Evolutionary conservation across 352 stramenopile genomes (phyloP), one percentile per base, ranked within the genome.

Genomic region (Phytopythium ostracodes): DNA sequence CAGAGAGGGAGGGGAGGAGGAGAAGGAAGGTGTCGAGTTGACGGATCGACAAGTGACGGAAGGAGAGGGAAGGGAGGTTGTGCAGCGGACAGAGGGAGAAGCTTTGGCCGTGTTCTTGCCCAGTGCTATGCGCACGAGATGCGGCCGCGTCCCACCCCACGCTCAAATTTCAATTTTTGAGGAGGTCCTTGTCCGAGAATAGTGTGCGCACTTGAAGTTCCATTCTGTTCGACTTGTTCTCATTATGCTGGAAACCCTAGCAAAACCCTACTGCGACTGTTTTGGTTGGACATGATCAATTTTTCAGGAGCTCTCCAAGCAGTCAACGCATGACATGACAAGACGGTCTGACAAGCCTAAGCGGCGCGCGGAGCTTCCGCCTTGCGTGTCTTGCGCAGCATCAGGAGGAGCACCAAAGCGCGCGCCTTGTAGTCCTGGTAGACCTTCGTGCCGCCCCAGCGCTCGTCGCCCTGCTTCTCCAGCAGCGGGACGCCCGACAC

Each of bases 381-480:
- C 29, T 42, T 18, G 17, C 25, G 29, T 17, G 51, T 31, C 20
- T 31, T 29, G 33, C 9, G 52, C 9, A 68, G 71, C 65, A 73
- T 60, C 29, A 66, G 77, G 36, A 94, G 20, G 24, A 96, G 55
- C 44, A 91, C 47, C 55, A 75, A 89, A 25, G 81, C 94, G 55
- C 75, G 73, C 33, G 66, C 64, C 73, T 94, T 94, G 74, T 96
- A 96, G 51, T 76, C 67, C 58, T 88, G 70, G 63, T 96, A 96
- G n/a, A 65, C 72, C 59, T 75, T 71, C 11, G 72, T 60, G 8
- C 55, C 24, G 7, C 87, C 88, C 80, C 82, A 96, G 43, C 79
- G 81, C 62, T 94, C 73, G 14, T 92, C 71, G 15, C 71, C 78
- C 33, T 79, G 65, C 44, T 89, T 87, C 70, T 96, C 88, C 4